A percentile compares a stretch with the other conserved stretches of the same genome.
phyloP scores from a whole-genome alignment of 306 rosid genomes.

The Rosa lucieae region DNA sequence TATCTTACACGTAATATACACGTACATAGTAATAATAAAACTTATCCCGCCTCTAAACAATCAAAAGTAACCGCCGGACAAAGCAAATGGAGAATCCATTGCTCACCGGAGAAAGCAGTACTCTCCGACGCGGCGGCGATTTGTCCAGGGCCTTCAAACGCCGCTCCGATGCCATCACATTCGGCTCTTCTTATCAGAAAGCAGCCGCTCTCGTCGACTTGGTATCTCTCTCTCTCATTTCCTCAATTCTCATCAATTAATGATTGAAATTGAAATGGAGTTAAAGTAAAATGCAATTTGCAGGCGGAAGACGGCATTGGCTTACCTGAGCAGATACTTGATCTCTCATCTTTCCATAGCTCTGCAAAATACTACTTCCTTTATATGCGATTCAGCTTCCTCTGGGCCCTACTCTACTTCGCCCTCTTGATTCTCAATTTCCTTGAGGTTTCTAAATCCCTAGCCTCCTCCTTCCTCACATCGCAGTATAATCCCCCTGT shows the following conservation, averaged over 20 bases:
- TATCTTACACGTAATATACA: too few species aligned
- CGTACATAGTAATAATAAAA: too few species aligned
- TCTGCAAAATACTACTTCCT: slow-evolving; percentile 67
- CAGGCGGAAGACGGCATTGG: slow-evolving; percentile 99
- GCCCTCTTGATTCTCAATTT: slow-evolving; percentile 75
- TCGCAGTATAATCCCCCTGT: too few species aligned
- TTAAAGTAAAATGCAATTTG: slow-evolving; percentile 12
- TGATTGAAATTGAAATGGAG: background rate
- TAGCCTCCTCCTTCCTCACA: too few species aligned
- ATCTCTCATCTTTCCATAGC: slow-evolving; percentile 63
- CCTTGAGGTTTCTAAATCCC: slow-evolving; percentile 64
- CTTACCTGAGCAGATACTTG: slow-evolving; percentile 86
- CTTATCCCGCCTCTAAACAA: too few species aligned
- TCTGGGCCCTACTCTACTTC: slow-evolving; percentile 77
- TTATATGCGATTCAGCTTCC: slow-evolving; percentile 37
- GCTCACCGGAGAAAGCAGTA: slow-evolving; percentile 58
- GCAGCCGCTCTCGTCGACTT: slow-evolving; percentile 94
- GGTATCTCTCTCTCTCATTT: slow-evolving; percentile 39
- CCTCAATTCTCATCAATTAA: background rate
- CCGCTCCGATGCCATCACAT: slow-evolving; percentile 68
- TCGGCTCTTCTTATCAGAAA: slow-evolving; percentile 65
- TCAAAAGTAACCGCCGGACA: too few species aligned
- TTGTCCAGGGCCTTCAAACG: slow-evolving; percentile 17
- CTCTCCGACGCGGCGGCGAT: background rate
- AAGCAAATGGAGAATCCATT: slow-evolving; percentile 57